Conservation (phyloP, 2,329 filamentous ascomycete species). For the Alternaria brassicicola region DNA sequence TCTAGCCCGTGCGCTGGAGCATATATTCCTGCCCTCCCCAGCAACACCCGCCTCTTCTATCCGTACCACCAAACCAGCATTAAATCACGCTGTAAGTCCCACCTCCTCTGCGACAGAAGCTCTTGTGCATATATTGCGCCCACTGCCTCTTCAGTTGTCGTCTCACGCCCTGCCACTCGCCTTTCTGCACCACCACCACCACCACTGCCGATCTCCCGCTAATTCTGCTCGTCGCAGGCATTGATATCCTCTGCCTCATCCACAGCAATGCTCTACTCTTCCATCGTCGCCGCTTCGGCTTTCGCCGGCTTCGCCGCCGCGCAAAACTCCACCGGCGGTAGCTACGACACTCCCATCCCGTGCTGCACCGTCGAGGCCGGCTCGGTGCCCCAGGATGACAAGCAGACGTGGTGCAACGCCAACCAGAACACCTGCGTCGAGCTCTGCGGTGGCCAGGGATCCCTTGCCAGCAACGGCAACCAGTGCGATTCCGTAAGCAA, state of each 20-base stretch:
- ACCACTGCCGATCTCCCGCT: conserved; percentile 30
- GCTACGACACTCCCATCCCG: conserved; percentile 35
- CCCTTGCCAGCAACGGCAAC: conserved; percentile 55
- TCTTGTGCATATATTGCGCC: conserved; percentile 1
- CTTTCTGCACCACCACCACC: too few relatives aligned
- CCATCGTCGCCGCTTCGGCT: conserved; percentile 55
- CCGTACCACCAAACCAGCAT: conserved; percentile 20
- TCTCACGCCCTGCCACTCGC: conserved; percentile 4
- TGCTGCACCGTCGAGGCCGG: conserved; percentile 53
- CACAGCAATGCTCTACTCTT: conserved; percentile 56
- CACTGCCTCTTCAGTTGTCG: conserved; percentile 13
- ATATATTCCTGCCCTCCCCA: conserved; percentile 26
- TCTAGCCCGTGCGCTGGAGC: conserved; percentile 17
- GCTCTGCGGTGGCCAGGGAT: conserved; percentile 60
- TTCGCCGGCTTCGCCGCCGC: conserved; percentile 54
- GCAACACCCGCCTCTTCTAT: conserved; percentile 19
- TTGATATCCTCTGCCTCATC: conserved; percentile 43
- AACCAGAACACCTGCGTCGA: conserved; percentile 65
- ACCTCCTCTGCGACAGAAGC: neutral
- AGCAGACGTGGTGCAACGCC: conserved; percentile 62
- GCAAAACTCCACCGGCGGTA: conserved; percentile 47
- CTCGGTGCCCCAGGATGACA: conserved; percentile 46
- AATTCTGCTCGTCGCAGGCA: conserved; percentile 39
- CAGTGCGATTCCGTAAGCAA: conserved; percentile 63
- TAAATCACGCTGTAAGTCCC: conserved; percentile 24